Evolutionary conservation across 2,329 filamentous ascomycete genomes (phyloP).

Genomic region (Metarhizium anisopliae): DNA sequence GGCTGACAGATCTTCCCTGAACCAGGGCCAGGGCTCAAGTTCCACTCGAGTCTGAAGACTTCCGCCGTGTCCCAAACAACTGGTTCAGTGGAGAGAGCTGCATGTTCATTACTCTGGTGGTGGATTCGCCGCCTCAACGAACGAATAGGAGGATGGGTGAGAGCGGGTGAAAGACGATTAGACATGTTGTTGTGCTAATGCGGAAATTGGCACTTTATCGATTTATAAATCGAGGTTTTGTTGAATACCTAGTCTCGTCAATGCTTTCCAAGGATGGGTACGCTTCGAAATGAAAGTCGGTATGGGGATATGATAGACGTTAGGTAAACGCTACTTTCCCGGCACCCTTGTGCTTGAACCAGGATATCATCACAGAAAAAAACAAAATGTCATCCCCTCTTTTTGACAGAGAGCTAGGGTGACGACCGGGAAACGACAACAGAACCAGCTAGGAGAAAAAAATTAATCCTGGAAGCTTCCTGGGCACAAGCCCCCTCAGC

Average conservation of each 20-base stretch:
- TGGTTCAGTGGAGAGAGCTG: neutral
- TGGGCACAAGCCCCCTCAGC: neutral
- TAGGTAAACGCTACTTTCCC: too few relatives aligned
- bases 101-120: neutral
- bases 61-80: neutral
- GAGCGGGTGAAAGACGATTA: neutral
- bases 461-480: neutral
- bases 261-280: too few relatives aligned
- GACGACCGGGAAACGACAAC: neutral
- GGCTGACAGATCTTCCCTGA: too few relatives aligned
- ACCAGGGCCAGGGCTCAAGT: neutral
- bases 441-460: neutral
- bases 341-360: too few relatives aligned
- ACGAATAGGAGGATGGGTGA: neutral
- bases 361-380: neutral
- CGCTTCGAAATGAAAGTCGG: too few relatives aligned
- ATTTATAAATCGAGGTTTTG: too few relatives aligned
- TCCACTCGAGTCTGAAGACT: neutral
- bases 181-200: neutral
- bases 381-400: neutral
- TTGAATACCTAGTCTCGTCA: too few relatives aligned
- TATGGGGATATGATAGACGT: too few relatives aligned
- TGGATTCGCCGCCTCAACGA: neutral
- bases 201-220: neutral
- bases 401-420: neutral